A percentile compares a stretch with the other conserved stretches of the same genome.
phyloP scores from a whole-genome alignment of 2,329 filamentous ascomycete species.

The Talaromyces sp. region DNA sequence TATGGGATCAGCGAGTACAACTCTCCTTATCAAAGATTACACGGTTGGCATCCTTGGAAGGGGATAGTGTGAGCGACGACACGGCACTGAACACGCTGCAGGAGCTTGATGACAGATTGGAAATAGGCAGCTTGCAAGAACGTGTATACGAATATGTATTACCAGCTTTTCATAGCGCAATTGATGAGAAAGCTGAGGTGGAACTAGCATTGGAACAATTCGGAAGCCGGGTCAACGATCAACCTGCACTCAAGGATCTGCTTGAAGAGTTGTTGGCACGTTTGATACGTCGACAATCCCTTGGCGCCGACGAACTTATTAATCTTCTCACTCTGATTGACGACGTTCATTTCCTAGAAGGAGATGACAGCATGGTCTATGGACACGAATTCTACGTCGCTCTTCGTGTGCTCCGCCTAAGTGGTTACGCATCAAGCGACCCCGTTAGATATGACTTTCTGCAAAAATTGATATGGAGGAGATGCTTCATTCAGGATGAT shows the following conservation, averaged over 20 bases:
- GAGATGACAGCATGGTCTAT: constrained; percentile 47
- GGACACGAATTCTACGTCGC: constrained; percentile 68
- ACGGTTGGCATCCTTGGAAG: constrained; percentile 58
- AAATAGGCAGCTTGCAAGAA: constrained; percentile 74
- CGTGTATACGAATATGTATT: constrained; percentile 66
- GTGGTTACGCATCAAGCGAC: constrained; percentile 52
- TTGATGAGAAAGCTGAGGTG: constrained; percentile 74
- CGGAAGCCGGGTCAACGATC: constrained; percentile 52
- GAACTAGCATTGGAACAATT: constrained; percentile 69
- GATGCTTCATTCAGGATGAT: constrained; percentile 76
- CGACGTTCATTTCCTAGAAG: constrained; percentile 40
- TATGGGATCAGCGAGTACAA: constrained; percentile 93
- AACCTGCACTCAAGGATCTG: constrained; percentile 62
- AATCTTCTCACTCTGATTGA: constrained; percentile 73
- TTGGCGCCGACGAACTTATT: constrained; percentile 52
- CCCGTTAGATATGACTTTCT: constrained; percentile 52
- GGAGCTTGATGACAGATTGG: constrained; percentile 59
- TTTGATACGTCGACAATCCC: constrained; percentile 65
- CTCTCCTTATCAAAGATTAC: constrained; percentile 82
- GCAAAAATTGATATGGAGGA: constrained; percentile 73
- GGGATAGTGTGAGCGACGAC: constrained; percentile 22
- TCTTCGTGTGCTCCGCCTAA: constrained; percentile 52
- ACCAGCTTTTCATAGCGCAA: constrained; percentile 61
- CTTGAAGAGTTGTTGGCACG: constrained; percentile 66
- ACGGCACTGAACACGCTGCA: constrained; percentile 43